Evolutionary conservation across 2,329 filamentous ascomycete genomes (phyloP).

Genomic region (Elsinoe australis): DNA sequence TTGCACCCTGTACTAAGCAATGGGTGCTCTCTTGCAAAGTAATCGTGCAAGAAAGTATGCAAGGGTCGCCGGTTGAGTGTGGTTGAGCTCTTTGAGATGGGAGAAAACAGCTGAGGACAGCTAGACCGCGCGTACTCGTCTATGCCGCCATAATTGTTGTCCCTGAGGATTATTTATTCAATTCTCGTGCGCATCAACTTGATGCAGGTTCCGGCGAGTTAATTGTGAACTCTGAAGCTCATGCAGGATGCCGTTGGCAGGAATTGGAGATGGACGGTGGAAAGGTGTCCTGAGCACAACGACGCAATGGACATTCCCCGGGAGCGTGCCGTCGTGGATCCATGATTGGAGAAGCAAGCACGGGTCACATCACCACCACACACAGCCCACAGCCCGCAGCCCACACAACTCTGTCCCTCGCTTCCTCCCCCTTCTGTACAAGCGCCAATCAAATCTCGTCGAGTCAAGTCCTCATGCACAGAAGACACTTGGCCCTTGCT

Average conservation of each 20-base stretch:
- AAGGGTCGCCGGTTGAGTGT: conserved; percentile 5
- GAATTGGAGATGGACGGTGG: background rate
- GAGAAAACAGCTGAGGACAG: too few species aligned
- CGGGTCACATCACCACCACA: conserved; percentile 7
- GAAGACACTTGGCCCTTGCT: background rate
- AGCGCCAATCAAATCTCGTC: conserved; percentile 6
- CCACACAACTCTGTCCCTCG: background rate
- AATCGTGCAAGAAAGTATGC: too few species aligned
- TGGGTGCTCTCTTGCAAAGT: too few species aligned
- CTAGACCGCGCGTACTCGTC: conserved; percentile 3
- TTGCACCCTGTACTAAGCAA: too few species aligned
- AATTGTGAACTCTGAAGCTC: background rate
- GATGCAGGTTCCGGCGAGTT: too few species aligned
- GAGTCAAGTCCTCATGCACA: background rate
- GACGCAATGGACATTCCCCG: conserved; percentile 14
- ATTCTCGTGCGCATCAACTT: too few species aligned
- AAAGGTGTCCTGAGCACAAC: conserved; percentile 12
- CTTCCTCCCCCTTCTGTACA: background rate
- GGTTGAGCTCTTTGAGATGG: conserved; percentile 8
- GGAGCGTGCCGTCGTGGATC: background rate
- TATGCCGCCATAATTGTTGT: background rate
- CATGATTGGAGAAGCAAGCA: conserved; percentile 12
- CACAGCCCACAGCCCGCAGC: background rate
- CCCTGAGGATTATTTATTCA: too few species aligned
- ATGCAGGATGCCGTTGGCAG: conserved; percentile 7